Conservation (phyloP, 2,329 filamentous ascomycete genomes). For the Fusarium continuum region DNA sequence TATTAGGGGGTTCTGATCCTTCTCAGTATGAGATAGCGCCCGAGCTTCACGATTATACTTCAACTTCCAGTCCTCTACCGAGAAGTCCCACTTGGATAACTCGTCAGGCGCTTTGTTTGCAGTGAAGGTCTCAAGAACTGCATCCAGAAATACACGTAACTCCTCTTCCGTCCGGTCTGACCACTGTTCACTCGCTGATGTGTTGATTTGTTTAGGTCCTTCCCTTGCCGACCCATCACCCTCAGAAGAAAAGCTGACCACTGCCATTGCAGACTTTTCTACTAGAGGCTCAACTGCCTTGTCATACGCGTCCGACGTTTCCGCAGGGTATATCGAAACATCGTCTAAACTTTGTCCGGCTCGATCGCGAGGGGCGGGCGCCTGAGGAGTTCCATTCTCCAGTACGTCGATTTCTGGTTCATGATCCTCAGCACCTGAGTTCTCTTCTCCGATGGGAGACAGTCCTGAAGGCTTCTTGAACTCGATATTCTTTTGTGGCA, state of each 20-base stretch:
- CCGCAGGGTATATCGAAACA: background rate
- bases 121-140: slow-evolving; percentile 9
- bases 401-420: background rate
- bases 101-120: slow-evolving; percentile 1
- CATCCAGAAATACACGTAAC: slow-evolving; percentile 15
- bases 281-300: background rate
- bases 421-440: background rate
- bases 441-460: slow-evolving; percentile 11
- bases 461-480: background rate
- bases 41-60: background rate
- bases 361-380: background rate
- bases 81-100: slow-evolving; percentile 13
- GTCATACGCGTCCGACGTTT: background rate
- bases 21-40: background rate
- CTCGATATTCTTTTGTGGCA: background rate
- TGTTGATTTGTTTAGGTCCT: background rate
- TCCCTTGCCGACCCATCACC: background rate
- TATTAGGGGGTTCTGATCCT: background rate
- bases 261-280: background rate
- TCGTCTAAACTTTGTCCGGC: background rate
- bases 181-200: background rate
- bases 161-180: slow-evolving; percentile 13
- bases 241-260: background rate
- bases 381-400: background rate
- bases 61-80: slow-evolving; percentile 11